Base-by-base conservation (phyloP, 2,329 filamentous ascomycete genomes). In the Sarocladiaceae sp. region DNA sequence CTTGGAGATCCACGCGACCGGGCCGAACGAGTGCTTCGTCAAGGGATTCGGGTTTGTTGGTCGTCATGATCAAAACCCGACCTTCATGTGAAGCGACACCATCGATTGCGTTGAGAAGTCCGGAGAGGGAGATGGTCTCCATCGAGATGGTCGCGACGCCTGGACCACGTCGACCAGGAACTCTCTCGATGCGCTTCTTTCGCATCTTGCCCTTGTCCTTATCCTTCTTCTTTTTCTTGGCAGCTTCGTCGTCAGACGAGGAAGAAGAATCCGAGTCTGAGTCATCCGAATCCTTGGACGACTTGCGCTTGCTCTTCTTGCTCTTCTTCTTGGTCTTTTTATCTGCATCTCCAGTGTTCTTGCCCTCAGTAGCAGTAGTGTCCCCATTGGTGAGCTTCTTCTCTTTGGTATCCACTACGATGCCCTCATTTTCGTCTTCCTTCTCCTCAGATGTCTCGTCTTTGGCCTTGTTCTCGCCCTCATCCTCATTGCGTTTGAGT, bases 51-150 rank as follows among this genome's bases (percentile, higher is more conserved):
- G 86, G 85, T 54, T 83, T 79, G 67, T 93, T 94, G 28, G 87
- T 90, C 0, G 88, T 92, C 86, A 92, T 90, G 70, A 93, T 84
- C 17, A 93, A 77, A 12, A 93, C 80, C 42, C 87, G 80, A 23
- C 88, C 88, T 69, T 93, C 88, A 59, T 89, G 87, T 3, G 84
- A 87, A 1, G 86, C 87, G 1, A 91, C 88, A 52, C 90, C 88
- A 61, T 95, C 89, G 54, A 95, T 90, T 53, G 87, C 86, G 66
- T 95, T 95, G 50, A 95, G 77, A 1, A 95, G 76, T 1, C 88
- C 88, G 0, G 87, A 89, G 2, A 94, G 76, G 1, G 87, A 88
- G 58, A 92, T 89, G n/a, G 77, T 60, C 33, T 70, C 62, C 17
- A 50, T 50, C 3, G 47, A 37, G 28, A 50, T 36, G n/a, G 47